These are phyloP conservation scores for Coniferiporia sulphurascens DNA, from an alignment of 1,284 basidiomycete species.

Conservation along the genomic window DNA sequence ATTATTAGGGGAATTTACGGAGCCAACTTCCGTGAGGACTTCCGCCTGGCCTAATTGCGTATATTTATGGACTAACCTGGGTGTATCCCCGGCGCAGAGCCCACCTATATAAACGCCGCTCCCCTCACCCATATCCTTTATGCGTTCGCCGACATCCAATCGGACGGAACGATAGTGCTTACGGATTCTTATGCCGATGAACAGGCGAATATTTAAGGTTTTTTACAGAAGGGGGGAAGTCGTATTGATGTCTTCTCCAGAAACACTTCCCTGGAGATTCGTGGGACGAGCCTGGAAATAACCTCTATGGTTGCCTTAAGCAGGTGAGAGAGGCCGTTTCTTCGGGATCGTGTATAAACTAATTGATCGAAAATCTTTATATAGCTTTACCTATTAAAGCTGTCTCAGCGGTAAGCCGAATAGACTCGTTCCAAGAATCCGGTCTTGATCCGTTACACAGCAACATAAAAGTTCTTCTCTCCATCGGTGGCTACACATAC, in stretches of 20 bases:
- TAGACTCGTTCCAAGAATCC: neutral
- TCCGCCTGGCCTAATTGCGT: neutral
- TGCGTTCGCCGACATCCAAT: slow-evolving; percentile 76
- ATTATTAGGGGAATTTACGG: slow-evolving; percentile 72
- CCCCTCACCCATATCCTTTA: slow-evolving; percentile 79
- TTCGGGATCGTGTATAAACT: neutral
- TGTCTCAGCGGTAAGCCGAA: slow-evolving; percentile 48
- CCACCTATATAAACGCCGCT: slow-evolving; percentile 50
- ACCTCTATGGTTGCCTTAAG: slow-evolving; percentile 85
- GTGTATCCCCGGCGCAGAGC: slow-evolving; percentile 37
- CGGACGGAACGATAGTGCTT: slow-evolving; percentile 60
- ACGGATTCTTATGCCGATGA: slow-evolving; percentile 84
- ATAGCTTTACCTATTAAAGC: slow-evolving; percentile 61
- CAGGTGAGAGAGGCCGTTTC: slow-evolving; percentile 42
- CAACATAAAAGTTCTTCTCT: slow-evolving; percentile 73
- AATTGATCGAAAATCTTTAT: neutral
- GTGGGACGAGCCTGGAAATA: slow-evolving; percentile 61
- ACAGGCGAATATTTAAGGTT: slow-evolving; percentile 43
- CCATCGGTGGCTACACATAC: slow-evolving; percentile 75
- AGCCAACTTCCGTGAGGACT: slow-evolving; percentile 64
- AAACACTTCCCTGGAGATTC: slow-evolving; percentile 64
- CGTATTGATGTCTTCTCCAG: slow-evolving; percentile 30
- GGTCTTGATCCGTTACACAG: slow-evolving; percentile 28
- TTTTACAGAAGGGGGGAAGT: slow-evolving; percentile 1
- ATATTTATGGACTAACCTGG: slow-evolving; percentile 9